Evolutionary conservation across 805 yeast genomes (phyloP), one percentile per base, ranked within the genome.

Genomic region (Kuraishia ogatae): DNA sequence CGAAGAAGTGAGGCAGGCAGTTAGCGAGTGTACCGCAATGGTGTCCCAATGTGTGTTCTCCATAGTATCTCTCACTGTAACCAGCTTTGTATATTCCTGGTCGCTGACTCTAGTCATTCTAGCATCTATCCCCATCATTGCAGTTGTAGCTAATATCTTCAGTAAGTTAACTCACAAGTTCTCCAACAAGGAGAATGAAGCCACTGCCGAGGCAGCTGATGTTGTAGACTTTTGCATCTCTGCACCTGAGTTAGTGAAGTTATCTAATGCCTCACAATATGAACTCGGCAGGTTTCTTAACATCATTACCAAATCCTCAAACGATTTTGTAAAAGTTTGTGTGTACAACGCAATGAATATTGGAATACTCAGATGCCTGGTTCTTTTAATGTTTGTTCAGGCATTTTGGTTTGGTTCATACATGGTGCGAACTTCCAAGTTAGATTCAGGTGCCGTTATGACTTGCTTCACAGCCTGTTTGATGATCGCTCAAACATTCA

Each of bases 401-500:
- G 96, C 93, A 0, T 88, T 94, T 62, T 91, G 96, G 89, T 93
- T 86, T 70, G 99, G 98, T 1, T 79, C 85, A 28, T 75, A 75
- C 50, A 77, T 88, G 73, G 84, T 90, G 2, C 67, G 70, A 39
- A 67, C 69, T 4, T 81, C 82, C 0, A 73, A 77, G 8, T 64
- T 84, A 15, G 61, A 72, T 1, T 71, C 89, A 1, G 85, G 88
- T 13, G 77, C 82, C 47, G 89, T 93, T 0, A 71, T 94, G 53
- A 85, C 97, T 0, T 87, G 96, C 47, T 90, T 94, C 62, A 83
- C 89, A 60, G 79, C 96, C 11, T 89, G 97, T 61, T 66, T 93
- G 13, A 75, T 82, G 65, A 71, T 90, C n/a, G 86, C 94, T 0
- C 76, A 82, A 7, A 73, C 83, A 2, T 69, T 90, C 21, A 76